Evolutionary conservation across 768 basidiomycete genomes (phyloP).

Genomic region (Boletus fagicola): DNA sequence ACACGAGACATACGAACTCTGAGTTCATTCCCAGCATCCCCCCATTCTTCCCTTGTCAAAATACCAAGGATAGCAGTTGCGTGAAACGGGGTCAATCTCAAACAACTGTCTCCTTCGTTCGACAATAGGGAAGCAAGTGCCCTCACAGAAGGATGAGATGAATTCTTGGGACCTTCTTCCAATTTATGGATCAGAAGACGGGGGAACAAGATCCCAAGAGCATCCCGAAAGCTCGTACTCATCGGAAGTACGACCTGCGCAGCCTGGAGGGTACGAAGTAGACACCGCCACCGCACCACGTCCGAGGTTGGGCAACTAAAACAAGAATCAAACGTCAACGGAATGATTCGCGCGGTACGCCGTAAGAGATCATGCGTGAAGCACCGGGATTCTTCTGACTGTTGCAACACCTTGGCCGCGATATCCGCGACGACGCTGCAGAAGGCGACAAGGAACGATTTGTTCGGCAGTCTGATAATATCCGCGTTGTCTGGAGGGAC

Average conservation of each 20-base stretch:
- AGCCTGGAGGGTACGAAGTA: conserved; percentile 41
- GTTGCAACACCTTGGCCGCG: conserved; percentile 41
- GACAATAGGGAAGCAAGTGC: conserved; percentile 25
- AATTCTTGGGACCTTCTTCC: conserved; percentile 37
- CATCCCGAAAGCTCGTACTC: conserved; percentile 26
- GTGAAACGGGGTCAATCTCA: conserved; percentile 34
- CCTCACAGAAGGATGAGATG: conserved; percentile 14
- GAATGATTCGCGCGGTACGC: conserved; percentile 38
- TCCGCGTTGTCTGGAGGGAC: conserved; percentile 35
- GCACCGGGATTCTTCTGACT: conserved; percentile 45
- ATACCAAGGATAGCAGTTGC: conserved; percentile 37
- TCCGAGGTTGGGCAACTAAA: conserved; percentile 36
- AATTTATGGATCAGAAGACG: conserved; percentile 39
- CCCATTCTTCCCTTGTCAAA: conserved; percentile 41
- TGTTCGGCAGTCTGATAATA: conserved; percentile 37
- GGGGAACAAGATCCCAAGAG: conserved; percentile 32
- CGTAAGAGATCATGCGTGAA: conserved; percentile 50
- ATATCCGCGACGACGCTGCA: conserved; percentile 47
- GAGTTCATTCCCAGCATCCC: conserved; percentile 30
- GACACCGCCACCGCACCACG: conserved; percentile 36
- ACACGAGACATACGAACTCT: conserved; percentile 29
- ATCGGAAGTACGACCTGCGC: conserved; percentile 27
- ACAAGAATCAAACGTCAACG: conserved; percentile 44
- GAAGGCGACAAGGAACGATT: conserved; percentile 45
- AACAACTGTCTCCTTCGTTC: conserved; percentile 25